Conservation (phyloP, 768 basidiomycete genomes). For the Rhodosporidiobolus odoratus region DNA sequence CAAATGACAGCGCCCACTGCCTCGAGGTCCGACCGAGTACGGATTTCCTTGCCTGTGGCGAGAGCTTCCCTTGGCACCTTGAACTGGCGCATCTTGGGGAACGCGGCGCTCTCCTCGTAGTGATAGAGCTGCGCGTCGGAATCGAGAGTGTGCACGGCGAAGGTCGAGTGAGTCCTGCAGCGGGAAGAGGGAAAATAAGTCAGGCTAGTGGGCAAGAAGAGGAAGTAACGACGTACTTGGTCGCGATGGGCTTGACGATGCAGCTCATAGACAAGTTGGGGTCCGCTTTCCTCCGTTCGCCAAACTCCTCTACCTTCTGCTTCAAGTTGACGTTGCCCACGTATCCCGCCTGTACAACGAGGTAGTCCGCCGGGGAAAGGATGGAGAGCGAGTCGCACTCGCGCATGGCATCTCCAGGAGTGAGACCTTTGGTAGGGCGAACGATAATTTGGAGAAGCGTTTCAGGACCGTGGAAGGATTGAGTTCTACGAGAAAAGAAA, state of each 20-base stretch:
- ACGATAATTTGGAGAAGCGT: slow-evolving; percentile 78
- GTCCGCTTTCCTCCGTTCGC: slow-evolving; percentile 75
- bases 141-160: slow-evolving; percentile 67
- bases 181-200: neutral
- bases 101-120: slow-evolving; percentile 69
- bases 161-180: slow-evolving; percentile 37
- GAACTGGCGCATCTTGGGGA: slow-evolving; percentile 60
- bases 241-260: slow-evolving; percentile 22
- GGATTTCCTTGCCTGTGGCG: slow-evolving; percentile 66
- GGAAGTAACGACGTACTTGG: slow-evolving; percentile 22
- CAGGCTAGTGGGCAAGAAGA: slow-evolving; percentile 55
- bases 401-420: slow-evolving; percentile 85
- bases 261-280: slow-evolving; percentile 86
- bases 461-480: slow-evolving; percentile 49
- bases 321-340: slow-evolving; percentile 82
- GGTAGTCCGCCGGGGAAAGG: slow-evolving; percentile 74
- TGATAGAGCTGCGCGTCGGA: slow-evolving; percentile 75
- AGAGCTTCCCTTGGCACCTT: slow-evolving; percentile 74
- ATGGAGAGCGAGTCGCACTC: slow-evolving; percentile 88
- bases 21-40: slow-evolving; percentile 79
- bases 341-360: slow-evolving; percentile 83
- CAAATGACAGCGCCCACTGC: slow-evolving; percentile 89
- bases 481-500: slow-evolving; percentile 8
- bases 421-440: slow-evolving; percentile 77
- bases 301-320: slow-evolving; percentile 48